These are phyloP conservation scores for Solanum dulcamara DNA, from an alignment of 257 asterid species.

Conservation along the genomic window DNA sequence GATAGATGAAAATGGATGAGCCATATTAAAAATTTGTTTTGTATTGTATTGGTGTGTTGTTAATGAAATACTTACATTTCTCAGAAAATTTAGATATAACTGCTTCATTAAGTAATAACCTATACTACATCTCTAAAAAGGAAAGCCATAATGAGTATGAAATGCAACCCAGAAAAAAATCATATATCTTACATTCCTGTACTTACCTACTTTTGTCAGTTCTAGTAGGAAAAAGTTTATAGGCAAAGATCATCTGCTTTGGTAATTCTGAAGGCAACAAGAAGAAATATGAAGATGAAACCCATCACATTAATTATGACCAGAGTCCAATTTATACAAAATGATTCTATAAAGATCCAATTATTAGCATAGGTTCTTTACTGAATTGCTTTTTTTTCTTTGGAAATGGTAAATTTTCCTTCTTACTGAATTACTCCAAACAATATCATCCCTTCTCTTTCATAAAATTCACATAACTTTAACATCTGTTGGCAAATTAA, in stretches of 20 bases:
- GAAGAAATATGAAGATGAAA: background rate
- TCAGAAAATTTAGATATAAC: background rate
- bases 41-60: background rate
- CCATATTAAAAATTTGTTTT: background rate
- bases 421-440: background rate
- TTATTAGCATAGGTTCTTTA: background rate
- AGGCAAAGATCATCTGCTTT: background rate
- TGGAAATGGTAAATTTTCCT: background rate
- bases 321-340: background rate
- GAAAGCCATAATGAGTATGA: background rate
- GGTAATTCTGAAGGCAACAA: background rate
- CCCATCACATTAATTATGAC: background rate
- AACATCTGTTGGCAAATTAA: background rate
- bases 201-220: background rate
- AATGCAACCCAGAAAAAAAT: background rate
- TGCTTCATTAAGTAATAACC: background rate
- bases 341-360: background rate
- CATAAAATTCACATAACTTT: background rate
- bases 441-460: background rate
- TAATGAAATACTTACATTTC: background rate
- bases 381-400: background rate
- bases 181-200: background rate
- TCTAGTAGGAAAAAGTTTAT: background rate
- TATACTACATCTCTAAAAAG: background rate
- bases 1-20: background rate